phyloP scores from a whole-genome alignment of 164 flowering plant species.

The Pachysandra terminalis region DNA sequence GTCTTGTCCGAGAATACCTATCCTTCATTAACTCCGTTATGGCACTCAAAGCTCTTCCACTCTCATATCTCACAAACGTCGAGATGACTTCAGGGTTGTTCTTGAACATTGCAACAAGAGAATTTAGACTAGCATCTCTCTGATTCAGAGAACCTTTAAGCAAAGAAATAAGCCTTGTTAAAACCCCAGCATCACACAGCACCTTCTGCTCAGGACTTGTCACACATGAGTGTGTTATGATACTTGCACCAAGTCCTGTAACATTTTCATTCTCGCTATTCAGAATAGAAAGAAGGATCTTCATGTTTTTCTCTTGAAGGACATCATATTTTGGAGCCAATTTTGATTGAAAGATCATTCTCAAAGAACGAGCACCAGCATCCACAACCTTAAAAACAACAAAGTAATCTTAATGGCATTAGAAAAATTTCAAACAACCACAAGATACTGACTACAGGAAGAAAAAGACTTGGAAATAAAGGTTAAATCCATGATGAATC shows the following conservation, averaged over 20 bases:
- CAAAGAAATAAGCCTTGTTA: conserved; percentile 51
- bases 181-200: conserved; percentile 65
- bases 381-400: conserved; percentile 70
- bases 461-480: neutral
- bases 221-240: conserved; percentile 82
- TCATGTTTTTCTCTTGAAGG: conserved; percentile 46
- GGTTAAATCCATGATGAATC: neutral
- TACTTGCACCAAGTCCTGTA: conserved; percentile 81
- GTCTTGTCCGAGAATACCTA: conserved; percentile 65
- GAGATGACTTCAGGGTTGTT: conserved; percentile 56
- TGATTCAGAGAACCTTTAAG: too few species aligned
- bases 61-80: conserved; percentile 45
- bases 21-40: conserved; percentile 63
- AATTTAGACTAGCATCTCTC: conserved; percentile 83
- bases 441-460: neutral
- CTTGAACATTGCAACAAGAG: conserved; percentile 60
- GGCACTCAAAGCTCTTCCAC: conserved; percentile 52
- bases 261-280: conserved; percentile 79
- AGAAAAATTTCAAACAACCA: neutral
- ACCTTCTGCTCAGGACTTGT: conserved; percentile 64
- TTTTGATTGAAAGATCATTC: conserved; percentile 87
- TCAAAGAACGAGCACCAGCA: conserved; percentile 89
- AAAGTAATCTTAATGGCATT: conserved; percentile 5
- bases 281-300: conserved; percentile 64
- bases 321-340: conserved; percentile 82